Conservation (phyloP, 108 stramenopile genomes). For the Fragilaria radians region DNA sequence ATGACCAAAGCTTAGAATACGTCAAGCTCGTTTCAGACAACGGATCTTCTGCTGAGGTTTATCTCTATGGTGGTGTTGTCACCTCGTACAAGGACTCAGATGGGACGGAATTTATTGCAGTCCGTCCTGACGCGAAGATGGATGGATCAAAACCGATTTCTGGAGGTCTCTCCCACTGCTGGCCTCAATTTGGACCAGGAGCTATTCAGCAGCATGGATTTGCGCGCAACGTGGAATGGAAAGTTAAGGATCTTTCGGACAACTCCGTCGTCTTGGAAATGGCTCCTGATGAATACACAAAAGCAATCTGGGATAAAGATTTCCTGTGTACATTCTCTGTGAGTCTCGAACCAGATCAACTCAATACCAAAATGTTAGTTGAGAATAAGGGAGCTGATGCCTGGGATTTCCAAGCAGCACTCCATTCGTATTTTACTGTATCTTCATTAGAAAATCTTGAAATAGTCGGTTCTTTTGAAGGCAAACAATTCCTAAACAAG, state of each 20-base stretch:
- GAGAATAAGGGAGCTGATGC: constrained; percentile 79
- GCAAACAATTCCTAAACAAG: constrained; percentile 88
- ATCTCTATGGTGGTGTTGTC: constrained; percentile 75
- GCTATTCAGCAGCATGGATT: constrained; percentile 97
- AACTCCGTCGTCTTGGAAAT: constrained; percentile 74
- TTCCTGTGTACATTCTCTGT: constrained; percentile 86
- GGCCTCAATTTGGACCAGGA: constrained; percentile 87
- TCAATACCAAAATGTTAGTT: constrained; percentile 82
- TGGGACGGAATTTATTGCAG: constrained; percentile 88
- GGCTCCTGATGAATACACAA: constrained; percentile 84
- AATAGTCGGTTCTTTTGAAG: constrained; percentile 84
- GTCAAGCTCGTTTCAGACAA: constrained; percentile 55
- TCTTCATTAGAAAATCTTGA: constrained; percentile 82
- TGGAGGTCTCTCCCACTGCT: constrained; percentile 93
- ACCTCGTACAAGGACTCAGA: constrained; percentile 66
- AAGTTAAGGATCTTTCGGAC: constrained; percentile 62
- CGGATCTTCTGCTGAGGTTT: constrained; percentile 68
- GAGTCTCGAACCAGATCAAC: constrained; percentile 60
- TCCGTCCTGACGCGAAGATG: constrained; percentile 95
- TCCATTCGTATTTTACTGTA: constrained; percentile 95
- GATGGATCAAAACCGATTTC: constrained; percentile 95
- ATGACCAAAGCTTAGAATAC: constrained; percentile 70
- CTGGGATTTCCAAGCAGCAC: constrained; percentile 91
- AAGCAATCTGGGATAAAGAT: constrained; percentile 95
- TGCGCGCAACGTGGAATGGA: constrained; percentile 94